Percentiles rank a stretch among this genome's conserved stretches.
Evolutionary conservation across 1,284 basidiomycete genomes (phyloP).

Genomic region (Pholiota adiposa): DNA sequence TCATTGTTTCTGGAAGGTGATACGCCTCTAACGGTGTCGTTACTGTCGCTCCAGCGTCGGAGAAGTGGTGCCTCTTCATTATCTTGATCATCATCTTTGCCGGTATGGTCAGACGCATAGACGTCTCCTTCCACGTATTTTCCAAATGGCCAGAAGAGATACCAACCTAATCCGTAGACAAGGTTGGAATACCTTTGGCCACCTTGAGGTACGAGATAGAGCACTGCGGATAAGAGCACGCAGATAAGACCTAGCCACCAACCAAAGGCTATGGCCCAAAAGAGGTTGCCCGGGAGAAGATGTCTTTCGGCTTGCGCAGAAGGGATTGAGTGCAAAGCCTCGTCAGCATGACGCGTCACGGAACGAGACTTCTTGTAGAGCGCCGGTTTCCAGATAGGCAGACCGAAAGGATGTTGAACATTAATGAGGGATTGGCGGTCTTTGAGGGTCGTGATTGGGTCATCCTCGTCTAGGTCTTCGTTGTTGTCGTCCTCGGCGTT

Average conservation of each 20-base stretch:
- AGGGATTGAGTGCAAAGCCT: conserved; percentile 90
- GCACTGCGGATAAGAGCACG: conserved; percentile 66
- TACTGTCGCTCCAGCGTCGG: conserved; percentile 35
- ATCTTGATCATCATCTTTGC: conserved; percentile 34
- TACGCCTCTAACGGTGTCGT: conserved; percentile 36
- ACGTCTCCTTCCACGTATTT: conserved; percentile 93
- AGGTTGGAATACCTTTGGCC: conserved; percentile 87
- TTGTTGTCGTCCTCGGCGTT: conserved; percentile 36
- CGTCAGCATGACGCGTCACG: conserved; percentile 95
- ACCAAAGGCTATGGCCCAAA: conserved; percentile 89
- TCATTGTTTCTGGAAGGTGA: conserved; percentile 26
- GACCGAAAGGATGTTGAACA: conserved; percentile 98
- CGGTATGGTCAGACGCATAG: conserved; percentile 45
- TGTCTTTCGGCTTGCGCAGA: conserved; percentile 92
- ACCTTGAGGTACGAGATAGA: conserved; percentile 80
- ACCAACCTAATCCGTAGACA: conserved; percentile 92
- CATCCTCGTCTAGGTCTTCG: conserved; percentile 59
- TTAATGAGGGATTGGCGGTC: conserved; percentile 99
- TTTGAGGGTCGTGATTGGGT: conserved; percentile 89
- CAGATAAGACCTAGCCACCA: conserved; percentile 89
- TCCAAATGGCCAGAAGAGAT: conserved; percentile 97
- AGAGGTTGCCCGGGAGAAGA: conserved; percentile 89
- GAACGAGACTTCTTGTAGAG: conserved; percentile 98
- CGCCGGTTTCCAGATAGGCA: conserved; percentile 99
- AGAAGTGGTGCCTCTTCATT: conserved; percentile 32